phyloP scores from a whole-genome alignment of 495 filamentous ascomycete species.

The Cercophora scortea region DNA sequence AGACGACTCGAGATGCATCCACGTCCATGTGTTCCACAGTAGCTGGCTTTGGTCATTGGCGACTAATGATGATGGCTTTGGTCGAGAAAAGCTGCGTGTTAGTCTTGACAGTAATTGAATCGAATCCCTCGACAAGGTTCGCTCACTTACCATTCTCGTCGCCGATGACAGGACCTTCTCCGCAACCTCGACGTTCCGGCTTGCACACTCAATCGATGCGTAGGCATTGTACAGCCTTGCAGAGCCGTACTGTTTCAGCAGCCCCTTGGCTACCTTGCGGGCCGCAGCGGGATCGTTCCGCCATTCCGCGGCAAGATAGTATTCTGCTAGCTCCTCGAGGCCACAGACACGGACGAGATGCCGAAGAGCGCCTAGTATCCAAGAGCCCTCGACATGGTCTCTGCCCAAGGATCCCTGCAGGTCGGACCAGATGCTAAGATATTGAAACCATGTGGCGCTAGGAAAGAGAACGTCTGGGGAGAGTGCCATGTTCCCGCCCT shows the following conservation, averaged over 20 bases:
- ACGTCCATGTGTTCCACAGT: slow-evolving; percentile 66
- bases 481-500: slow-evolving; percentile 21
- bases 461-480: slow-evolving; percentile 32
- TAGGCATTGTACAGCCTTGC: slow-evolving; percentile 72
- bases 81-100: too few species aligned
- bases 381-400: slow-evolving; percentile 31
- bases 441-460: slow-evolving; percentile 27
- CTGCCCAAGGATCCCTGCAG: neutral
- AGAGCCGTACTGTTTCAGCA: slow-evolving; percentile 60
- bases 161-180: slow-evolving; percentile 60
- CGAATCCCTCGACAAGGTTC: too few species aligned
- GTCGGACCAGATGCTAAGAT: slow-evolving; percentile 17
- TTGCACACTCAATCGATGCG: slow-evolving; percentile 60
- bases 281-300: slow-evolving; percentile 46
- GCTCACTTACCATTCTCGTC: neutral
- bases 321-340: slow-evolving; percentile 56
- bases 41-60: slow-evolving; percentile 33
- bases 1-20: slow-evolving; percentile 51
- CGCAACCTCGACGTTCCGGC: slow-evolving; percentile 46
- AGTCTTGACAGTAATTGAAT: too few species aligned
- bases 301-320: slow-evolving; percentile 63
- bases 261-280: slow-evolving; percentile 61
- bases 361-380: slow-evolving; percentile 47
- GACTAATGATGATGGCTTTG: slow-evolving; percentile 13
- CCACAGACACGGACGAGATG: slow-evolving; percentile 37